Conservation (phyloP, 1,284 basidiomycete species). For the Rugiboletus extremiorientalis region DNA sequence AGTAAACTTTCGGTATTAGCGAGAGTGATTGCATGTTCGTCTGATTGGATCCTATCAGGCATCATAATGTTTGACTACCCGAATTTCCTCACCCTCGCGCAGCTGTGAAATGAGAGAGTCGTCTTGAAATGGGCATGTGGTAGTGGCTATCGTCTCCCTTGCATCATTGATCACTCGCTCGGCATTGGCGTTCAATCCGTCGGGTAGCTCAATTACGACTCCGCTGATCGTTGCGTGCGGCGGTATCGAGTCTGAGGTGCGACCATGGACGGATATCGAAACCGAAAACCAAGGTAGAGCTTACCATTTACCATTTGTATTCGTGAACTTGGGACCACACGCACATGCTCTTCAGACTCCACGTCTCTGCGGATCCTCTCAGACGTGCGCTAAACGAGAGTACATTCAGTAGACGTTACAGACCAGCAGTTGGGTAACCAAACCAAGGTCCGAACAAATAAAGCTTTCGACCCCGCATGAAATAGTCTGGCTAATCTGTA, state of each 20-base stretch:
- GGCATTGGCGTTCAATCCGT: background rate
- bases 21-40: constrained; percentile 9
- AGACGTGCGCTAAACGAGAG: constrained; percentile 5
- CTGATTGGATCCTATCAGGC: constrained; percentile 4
- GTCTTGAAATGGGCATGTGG: constrained; percentile 3
- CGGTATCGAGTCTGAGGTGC: background rate
- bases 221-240: background rate
- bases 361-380: constrained; percentile 10
- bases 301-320: constrained; percentile 1
- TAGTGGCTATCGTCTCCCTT: background rate
- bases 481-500: constrained; percentile 5
- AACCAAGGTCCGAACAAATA: constrained; percentile 9
- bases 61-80: background rate
- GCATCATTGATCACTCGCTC: constrained; percentile 1
- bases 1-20: constrained; percentile 1
- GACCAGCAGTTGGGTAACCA: background rate
- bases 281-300: background rate
- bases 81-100: constrained; percentile 8
- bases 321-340: background rate
- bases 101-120: constrained; percentile 4
- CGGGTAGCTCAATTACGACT: background rate
- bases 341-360: background rate
- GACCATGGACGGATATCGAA: background rate
- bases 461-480: background rate
- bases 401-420: background rate